A percentile compares a stretch with the other conserved stretches of the same genome.
Evolutionary conservation across 1,284 basidiomycete genomes (phyloP).

Genomic region (Ceratobasidium theobromae): DNA sequence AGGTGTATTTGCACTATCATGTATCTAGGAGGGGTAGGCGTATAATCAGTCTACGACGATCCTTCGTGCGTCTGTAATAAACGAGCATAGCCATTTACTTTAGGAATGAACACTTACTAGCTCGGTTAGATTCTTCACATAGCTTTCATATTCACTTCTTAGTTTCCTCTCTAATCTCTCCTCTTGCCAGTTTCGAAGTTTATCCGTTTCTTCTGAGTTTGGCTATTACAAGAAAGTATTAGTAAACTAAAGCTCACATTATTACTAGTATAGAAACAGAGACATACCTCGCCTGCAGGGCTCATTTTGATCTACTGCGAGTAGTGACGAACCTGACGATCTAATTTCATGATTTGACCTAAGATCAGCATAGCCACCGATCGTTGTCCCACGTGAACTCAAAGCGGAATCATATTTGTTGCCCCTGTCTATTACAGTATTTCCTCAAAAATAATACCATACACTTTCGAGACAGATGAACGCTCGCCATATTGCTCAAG

Average conservation of each 20-base stretch:
- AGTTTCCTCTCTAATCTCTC: constrained; percentile 65
- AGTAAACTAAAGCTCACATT: not conserved
- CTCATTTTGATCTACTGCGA: not conserved
- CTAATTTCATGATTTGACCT: not conserved
- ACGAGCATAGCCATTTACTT: not conserved
- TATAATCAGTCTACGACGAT: constrained; percentile 31
- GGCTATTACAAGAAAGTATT: constrained; percentile 52
- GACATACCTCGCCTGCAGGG: constrained; percentile 1
- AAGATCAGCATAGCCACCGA: constrained; percentile 21
- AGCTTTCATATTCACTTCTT: constrained; percentile 75
- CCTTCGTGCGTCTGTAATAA: too few species aligned
- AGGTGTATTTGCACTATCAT: constrained; percentile 59
- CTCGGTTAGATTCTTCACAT: constrained; percentile 65
- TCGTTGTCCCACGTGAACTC: not conserved
- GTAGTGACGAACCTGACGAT: not conserved
- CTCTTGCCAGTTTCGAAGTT: constrained; percentile 67
- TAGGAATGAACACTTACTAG: constrained; percentile 54
- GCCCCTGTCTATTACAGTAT: not conserved
- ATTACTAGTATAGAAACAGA: not conserved
- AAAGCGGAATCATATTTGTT: not conserved
- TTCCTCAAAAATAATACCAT: not conserved
- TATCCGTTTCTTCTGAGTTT: constrained; percentile 49
- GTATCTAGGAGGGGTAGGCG: constrained; percentile 52
- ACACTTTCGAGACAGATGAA: not conserved
- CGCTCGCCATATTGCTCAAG: not conserved